Evolutionary conservation across 1,284 basidiomycete species (phyloP).

Genomic region (Irpex rosettiformis): DNA sequence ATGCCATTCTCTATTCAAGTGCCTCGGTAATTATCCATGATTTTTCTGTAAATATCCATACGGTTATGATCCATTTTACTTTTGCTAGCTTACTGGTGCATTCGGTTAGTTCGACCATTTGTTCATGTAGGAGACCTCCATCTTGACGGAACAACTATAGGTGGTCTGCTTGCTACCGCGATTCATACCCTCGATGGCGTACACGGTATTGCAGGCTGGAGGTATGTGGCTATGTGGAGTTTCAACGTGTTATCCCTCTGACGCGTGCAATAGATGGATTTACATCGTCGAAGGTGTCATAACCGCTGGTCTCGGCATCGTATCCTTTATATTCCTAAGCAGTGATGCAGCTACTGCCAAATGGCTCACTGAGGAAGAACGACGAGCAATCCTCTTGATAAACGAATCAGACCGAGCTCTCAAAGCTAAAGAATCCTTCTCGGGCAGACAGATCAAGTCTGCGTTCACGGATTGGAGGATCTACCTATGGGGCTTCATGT

Average conservation of each 20-base stretch:
- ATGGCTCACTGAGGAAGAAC: conserved; percentile 32
- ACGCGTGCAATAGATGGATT: conserved; percentile 49
- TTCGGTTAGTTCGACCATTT: conserved; percentile 37
- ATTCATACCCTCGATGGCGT: conserved; percentile 28
- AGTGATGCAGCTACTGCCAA: conserved; percentile 35
- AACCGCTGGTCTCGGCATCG: conserved; percentile 38
- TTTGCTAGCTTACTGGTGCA: conserved; percentile 42
- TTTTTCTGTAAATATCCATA: background rate
- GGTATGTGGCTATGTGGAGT: conserved; percentile 18
- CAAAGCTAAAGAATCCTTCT: conserved; percentile 27
- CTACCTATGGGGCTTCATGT: conserved; percentile 63
- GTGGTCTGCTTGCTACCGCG: conserved; percentile 44
- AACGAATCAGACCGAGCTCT: conserved; percentile 30
- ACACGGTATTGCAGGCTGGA: conserved; percentile 30
- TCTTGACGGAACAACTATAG: background rate
- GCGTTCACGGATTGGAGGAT: conserved; percentile 33
- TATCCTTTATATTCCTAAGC: conserved; percentile 38
- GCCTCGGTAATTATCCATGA: conserved; percentile 34
- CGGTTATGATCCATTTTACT: too few relatives aligned
- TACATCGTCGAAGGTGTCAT: conserved; percentile 54
- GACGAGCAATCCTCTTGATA: conserved; percentile 33
- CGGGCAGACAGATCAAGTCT: conserved; percentile 26
- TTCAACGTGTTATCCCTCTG: background rate
- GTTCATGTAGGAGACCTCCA: background rate
- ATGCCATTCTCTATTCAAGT: conserved; percentile 50